Percentiles rank a stretch among this genome's conserved stretches.
These are phyloP conservation scores for Aspergillus hancockii DNA, from an alignment of 495 filamentous ascomycete genomes.

Conservation along the genomic window DNA sequence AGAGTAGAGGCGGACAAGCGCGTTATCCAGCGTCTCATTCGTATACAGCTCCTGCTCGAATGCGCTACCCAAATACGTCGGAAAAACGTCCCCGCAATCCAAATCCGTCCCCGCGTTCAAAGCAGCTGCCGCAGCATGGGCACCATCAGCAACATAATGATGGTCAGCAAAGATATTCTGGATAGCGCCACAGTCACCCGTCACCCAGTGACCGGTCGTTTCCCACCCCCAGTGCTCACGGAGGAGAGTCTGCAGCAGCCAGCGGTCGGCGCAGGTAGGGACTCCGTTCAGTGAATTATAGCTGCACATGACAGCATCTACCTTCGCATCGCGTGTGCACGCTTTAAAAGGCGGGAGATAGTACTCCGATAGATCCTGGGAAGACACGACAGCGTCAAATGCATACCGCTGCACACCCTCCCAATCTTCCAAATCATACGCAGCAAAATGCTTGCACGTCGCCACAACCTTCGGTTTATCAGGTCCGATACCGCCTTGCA, in stretches of 20 bases:
- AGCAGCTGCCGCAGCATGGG: conserved; percentile 47
- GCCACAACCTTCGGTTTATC: conserved; percentile 44
- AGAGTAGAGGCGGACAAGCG: conserved; percentile 50
- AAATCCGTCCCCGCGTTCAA: conserved; percentile 58
- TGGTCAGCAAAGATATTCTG: conserved; percentile 51
- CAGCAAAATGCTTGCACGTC: conserved; percentile 62
- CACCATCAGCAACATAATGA: conserved; percentile 43
- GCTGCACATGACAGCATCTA: conserved; percentile 54
- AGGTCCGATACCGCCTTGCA: conserved; percentile 46
- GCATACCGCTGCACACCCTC: conserved; percentile 31
- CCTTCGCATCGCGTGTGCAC: conserved; percentile 52
- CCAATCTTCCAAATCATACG: conserved; percentile 58
- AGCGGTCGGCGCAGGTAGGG: conserved; percentile 52
- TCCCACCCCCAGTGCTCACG: conserved; percentile 52
- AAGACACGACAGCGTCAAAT: conserved; percentile 2
- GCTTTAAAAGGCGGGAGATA: conserved; percentile 52
- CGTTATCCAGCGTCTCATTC: conserved; percentile 29
- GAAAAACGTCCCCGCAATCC: conserved; percentile 53
- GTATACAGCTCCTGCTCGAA: neutral
- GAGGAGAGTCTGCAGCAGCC: conserved; percentile 51
- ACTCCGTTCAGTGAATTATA: conserved; percentile 58
- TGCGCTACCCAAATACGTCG: neutral
- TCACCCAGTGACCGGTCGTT: conserved; percentile 46
- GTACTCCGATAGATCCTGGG: conserved; percentile 54
- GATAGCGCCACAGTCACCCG: conserved; percentile 53